Evolutionary conservation across 768 basidiomycete species (phyloP).

Genomic region (Naematelia aurantialba): DNA sequence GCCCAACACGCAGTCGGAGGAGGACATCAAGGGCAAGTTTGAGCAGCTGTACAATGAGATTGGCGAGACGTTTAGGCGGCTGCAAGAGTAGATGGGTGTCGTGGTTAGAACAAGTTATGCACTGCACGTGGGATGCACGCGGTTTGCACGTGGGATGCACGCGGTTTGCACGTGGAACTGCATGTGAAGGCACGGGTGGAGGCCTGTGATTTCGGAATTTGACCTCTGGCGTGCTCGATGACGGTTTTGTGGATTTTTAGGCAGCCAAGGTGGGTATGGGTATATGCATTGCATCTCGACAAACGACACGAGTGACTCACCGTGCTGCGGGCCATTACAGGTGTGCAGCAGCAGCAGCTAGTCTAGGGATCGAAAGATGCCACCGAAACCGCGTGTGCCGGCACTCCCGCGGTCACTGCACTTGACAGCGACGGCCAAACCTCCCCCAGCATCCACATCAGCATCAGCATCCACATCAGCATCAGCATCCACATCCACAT

Average conservation of each 20-base stretch:
- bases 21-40: slow-evolving; percentile 73
- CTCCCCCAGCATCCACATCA: slow-evolving; percentile 1
- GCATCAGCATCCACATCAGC: too few relatives aligned
- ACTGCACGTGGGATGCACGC: too few relatives aligned
- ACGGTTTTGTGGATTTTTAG: neutral
- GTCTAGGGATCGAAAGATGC: too few relatives aligned
- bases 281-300: neutral
- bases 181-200: neutral
- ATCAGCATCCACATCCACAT: too few relatives aligned
- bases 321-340: too few relatives aligned
- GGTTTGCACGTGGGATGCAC: too few relatives aligned
- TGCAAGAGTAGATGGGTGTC: slow-evolving; percentile 43
- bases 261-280: neutral
- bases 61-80: slow-evolving; percentile 69
- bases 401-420: neutral
- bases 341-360: too few relatives aligned
- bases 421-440: slow-evolving; percentile 3
- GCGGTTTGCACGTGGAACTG: too few relatives aligned
- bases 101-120: neutral
- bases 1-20: slow-evolving; percentile 80
- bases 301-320: too few relatives aligned
- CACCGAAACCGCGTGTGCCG: slow-evolving; percentile 16
- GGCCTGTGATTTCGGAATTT: neutral
- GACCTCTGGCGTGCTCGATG: neutral
- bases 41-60: slow-evolving; percentile 80